Evolutionary conservation across 2,329 filamentous ascomycete genomes (phyloP).

Genomic region (Tolypocladium cylindrosporum): DNA sequence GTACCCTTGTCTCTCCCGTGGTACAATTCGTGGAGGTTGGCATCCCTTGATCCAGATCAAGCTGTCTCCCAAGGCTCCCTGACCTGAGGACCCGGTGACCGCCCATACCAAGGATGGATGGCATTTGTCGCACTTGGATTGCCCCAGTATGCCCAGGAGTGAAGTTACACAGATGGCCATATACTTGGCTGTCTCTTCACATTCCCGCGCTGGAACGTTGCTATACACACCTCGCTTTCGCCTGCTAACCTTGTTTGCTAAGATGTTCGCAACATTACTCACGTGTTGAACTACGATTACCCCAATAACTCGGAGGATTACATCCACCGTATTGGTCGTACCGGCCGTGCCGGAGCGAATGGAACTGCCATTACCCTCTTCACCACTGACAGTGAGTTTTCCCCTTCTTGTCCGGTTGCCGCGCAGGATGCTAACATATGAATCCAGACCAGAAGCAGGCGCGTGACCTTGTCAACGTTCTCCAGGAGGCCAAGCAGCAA

Average conservation of each 20-base stretch:
- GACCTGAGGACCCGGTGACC: constrained; percentile 47
- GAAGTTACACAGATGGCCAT: constrained; percentile 40
- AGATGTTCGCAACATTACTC: constrained; percentile 99
- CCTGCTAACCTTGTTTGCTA: constrained; percentile 63
- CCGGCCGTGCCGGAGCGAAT: constrained; percentile 85
- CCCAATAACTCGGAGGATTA: constrained; percentile 99
- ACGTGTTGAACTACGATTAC: constrained; percentile 99
- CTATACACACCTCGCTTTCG: constrained; percentile 42
- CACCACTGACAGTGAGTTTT: constrained; percentile 93
- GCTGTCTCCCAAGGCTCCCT: constrained; percentile 50
- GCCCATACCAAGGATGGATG: constrained; percentile 38
- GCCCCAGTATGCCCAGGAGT: constrained; percentile 48
- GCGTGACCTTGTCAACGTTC: constrained; percentile 87
- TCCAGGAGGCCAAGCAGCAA: constrained; percentile 94
- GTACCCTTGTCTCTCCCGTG: constrained; percentile 47
- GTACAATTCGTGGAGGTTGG: constrained; percentile 68
- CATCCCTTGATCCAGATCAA: constrained; percentile 71
- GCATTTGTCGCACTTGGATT: constrained; percentile 48
- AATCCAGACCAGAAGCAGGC: constrained; percentile 76
- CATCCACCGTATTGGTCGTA: constrained; percentile 93
- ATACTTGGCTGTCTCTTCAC: constrained; percentile 34
- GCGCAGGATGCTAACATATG: neutral
- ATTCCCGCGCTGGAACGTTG: constrained; percentile 51
- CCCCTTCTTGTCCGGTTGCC: neutral
- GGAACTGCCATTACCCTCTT: constrained; percentile 98